Evolutionary conservation across 208 protist species (phyloP).

Genomic region (Crithidia bombi): DNA sequence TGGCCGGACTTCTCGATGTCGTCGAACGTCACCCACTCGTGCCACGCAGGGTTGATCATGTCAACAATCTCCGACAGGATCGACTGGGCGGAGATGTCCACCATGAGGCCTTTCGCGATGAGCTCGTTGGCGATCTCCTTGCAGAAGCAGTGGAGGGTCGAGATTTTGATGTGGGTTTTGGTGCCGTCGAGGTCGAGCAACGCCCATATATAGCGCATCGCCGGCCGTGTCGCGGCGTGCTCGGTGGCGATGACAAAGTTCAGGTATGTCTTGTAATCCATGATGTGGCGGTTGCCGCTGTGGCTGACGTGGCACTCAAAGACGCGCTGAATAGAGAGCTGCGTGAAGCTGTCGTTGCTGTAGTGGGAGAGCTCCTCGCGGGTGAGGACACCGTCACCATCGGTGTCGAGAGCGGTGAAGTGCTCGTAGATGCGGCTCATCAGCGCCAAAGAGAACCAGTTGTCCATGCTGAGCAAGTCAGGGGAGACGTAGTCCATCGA

Average conservation of each 20-base stretch:
- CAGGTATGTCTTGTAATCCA: slow-evolving; percentile 94
- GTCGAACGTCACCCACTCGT: slow-evolving; percentile 80
- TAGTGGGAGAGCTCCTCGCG: slow-evolving; percentile 79
- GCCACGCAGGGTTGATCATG: slow-evolving; percentile 91
- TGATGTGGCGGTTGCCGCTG: slow-evolving; percentile 69
- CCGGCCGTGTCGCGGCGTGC: slow-evolving; percentile 76
- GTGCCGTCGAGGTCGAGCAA: slow-evolving; percentile 83
- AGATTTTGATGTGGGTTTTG: slow-evolving; percentile 60
- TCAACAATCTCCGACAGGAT: slow-evolving; percentile 90
- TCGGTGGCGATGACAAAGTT: slow-evolving; percentile 94
- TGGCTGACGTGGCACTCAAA: slow-evolving; percentile 91
- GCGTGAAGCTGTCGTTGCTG: slow-evolving; percentile 85
- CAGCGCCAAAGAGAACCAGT: slow-evolving; percentile 90
- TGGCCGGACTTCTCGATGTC: slow-evolving; percentile 84
- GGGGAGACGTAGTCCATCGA: slow-evolving; percentile 65
- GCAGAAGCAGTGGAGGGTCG: slow-evolving; percentile 81
- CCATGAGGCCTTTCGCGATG: slow-evolving; percentile 74
- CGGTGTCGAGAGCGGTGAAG: slow-evolving; percentile 83
- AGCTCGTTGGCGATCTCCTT: slow-evolving; percentile 85
- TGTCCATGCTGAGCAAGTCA: slow-evolving; percentile 79
- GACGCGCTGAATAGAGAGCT: slow-evolving; percentile 79
- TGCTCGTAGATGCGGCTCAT: slow-evolving; percentile 91
- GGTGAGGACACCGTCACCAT: slow-evolving; percentile 87
- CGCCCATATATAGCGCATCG: slow-evolving; percentile 89
- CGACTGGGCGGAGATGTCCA: slow-evolving; percentile 77